phyloP scores from a whole-genome alignment of 208 protist genomes.

The Crithidia fasciculata region DNA sequence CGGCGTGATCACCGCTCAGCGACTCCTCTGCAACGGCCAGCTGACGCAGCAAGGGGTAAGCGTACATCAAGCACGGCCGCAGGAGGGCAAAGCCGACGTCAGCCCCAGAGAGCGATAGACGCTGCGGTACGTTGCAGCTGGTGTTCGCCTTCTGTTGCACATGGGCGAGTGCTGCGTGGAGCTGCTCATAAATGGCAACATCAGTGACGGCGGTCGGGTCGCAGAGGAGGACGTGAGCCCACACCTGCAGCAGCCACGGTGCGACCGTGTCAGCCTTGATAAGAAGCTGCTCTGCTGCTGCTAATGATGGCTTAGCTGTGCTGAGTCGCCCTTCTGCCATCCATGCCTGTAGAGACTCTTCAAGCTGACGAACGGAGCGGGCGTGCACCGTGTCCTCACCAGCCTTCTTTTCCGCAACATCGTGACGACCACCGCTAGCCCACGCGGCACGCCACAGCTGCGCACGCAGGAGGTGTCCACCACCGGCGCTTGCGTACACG shows the following conservation, averaged over 20 bases:
- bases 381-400: not conserved
- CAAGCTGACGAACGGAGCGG: not conserved
- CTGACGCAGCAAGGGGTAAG: conserved; percentile 26
- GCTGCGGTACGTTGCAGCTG: not conserved
- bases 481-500: conserved; percentile 28
- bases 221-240: conserved; percentile 29
- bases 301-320: not conserved
- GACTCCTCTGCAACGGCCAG: conserved; percentile 26
- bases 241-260: conserved; percentile 29
- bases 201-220: conserved; percentile 23
- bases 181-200: conserved; percentile 29
- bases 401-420: not conserved
- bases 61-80: conserved; percentile 33
- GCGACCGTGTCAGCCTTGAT: not conserved
- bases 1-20: no score
- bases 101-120: not conserved
- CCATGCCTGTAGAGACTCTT: conserved; percentile 6
- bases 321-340: not conserved
- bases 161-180: conserved; percentile 23
- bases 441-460: conserved; percentile 16
- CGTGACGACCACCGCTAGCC: not conserved
- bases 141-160: conserved; percentile 12
- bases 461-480: conserved; percentile 22
- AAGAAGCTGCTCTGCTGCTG: not conserved
- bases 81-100: conserved; percentile 32